Percentiles rank a stretch among this genome's conserved stretches.
These are phyloP conservation scores for Ceratocystis colombiana DNA, from an alignment of 2,329 filamentous ascomycete species.

Conservation along the genomic window DNA sequence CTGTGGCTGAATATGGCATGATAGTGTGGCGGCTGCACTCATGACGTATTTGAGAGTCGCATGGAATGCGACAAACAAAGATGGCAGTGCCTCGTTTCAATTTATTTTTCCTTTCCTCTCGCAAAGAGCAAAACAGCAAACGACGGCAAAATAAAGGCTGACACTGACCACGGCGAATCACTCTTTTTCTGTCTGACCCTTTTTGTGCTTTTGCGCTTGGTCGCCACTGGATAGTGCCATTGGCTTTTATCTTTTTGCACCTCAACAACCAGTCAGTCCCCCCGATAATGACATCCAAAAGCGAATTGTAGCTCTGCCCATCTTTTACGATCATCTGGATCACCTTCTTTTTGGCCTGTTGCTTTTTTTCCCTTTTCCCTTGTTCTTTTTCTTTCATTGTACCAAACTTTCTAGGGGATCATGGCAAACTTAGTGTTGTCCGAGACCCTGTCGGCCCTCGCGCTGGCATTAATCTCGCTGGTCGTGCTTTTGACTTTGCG, in stretches of 20 bases:
- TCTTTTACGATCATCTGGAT: background rate
- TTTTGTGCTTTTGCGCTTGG: background rate
- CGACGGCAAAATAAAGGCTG: background rate
- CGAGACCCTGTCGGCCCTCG: conserved; percentile 62
- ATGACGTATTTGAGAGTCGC: conserved; percentile 13
- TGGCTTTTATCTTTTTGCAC: background rate
- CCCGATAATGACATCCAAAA: background rate
- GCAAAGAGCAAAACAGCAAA: background rate
- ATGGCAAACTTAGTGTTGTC: conserved; percentile 51
- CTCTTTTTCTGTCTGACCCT: background rate
- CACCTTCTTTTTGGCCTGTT: background rate
- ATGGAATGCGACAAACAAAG: background rate
- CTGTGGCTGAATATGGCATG: background rate
- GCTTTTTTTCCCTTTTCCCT: background rate
- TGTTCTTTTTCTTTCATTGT: background rate
- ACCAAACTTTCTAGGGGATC: background rate
- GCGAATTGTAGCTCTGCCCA: background rate
- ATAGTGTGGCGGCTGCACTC: conserved; percentile 1
- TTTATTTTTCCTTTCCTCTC: background rate
- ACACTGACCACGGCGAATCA: too few relatives aligned
- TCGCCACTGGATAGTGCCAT: background rate
- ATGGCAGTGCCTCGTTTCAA: background rate
- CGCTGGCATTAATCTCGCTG: conserved; percentile 63
- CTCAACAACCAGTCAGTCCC: background rate
- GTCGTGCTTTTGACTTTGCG: conserved; percentile 75